These are phyloP conservation scores for Geranium rotundifolium DNA, from an alignment of 345 rosid genomes.

Conservation along the genomic window DNA sequence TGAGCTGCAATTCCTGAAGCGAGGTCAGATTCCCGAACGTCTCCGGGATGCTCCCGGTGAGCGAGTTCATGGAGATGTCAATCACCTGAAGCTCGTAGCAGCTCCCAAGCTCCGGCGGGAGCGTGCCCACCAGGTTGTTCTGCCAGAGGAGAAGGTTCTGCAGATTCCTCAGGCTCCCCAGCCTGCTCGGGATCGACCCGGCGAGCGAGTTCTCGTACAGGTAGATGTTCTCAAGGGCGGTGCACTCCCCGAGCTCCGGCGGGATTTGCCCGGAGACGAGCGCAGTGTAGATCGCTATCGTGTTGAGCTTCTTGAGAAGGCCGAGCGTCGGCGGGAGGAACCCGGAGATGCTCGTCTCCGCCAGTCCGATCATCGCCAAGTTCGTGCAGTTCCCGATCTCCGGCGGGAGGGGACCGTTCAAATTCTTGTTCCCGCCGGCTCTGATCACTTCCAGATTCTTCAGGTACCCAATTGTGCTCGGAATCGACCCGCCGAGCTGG, in stretches of 20 bases:
- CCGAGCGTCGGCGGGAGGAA: slow-evolving; percentile 69
- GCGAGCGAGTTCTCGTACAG: slow-evolving; percentile 68
- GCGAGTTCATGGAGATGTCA: slow-evolving; percentile 59
- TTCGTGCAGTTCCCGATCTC: slow-evolving; percentile 66
- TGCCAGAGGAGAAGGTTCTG: slow-evolving; percentile 60
- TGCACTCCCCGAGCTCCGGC: slow-evolving; percentile 59
- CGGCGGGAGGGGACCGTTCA: slow-evolving; percentile 53
- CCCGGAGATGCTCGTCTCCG: slow-evolving; percentile 80
- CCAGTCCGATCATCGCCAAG: slow-evolving; percentile 54
- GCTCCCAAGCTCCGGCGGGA: slow-evolving; percentile 65
- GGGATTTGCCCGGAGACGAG: slow-evolving; percentile 71
- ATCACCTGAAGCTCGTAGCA: slow-evolving; percentile 46
- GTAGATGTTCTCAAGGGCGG: slow-evolving; percentile 59
- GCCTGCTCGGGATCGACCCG: slow-evolving; percentile 49
- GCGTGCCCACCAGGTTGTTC: slow-evolving; percentile 52
- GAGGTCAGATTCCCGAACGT: slow-evolving; percentile 44
- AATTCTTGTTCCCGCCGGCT: slow-evolving; percentile 80
- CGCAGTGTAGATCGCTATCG: slow-evolving; percentile 66
- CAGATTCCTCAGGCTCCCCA: slow-evolving; percentile 48
- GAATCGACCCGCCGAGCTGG: slow-evolving; percentile 53
- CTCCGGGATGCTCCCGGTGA: slow-evolving; percentile 64
- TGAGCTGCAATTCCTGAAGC: slow-evolving; percentile 62
- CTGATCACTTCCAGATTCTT: slow-evolving; percentile 46
- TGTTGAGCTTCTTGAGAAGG: slow-evolving; percentile 47
- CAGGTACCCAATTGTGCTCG: slow-evolving; percentile 46